Evolutionary conservation across 2,329 filamentous ascomycete species (phyloP).

Genomic region (Fusarium clavum): DNA sequence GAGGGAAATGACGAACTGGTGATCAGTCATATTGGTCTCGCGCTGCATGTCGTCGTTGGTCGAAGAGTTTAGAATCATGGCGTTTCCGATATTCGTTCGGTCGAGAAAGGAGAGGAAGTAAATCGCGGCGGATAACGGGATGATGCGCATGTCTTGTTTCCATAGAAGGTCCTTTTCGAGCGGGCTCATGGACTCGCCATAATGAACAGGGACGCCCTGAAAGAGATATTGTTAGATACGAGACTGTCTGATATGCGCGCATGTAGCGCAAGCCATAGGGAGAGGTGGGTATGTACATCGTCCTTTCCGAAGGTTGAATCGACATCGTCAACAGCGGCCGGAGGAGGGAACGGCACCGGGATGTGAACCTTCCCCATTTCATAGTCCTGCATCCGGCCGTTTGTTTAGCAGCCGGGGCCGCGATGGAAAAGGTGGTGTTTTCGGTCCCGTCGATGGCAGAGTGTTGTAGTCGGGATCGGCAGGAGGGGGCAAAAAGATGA

Average conservation of each 20-base stretch:
- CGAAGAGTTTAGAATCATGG: slow-evolving; percentile 72
- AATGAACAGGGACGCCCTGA: slow-evolving; percentile 37
- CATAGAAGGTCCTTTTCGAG: slow-evolving; percentile 58
- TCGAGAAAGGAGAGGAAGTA: slow-evolving; percentile 77
- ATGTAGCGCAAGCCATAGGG: not conserved
- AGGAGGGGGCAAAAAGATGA: slow-evolving; percentile 15
- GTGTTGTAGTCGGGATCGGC: slow-evolving; percentile 20
- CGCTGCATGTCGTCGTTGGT: slow-evolving; percentile 71
- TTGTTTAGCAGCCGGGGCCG: slow-evolving; percentile 22
- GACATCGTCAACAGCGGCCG: slow-evolving; percentile 44
- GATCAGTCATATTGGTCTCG: slow-evolving; percentile 69
- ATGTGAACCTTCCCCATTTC: slow-evolving; percentile 37
- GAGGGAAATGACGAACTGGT: slow-evolving; percentile 70
- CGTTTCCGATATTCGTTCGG: slow-evolving; percentile 76
- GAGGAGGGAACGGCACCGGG: slow-evolving; percentile 43
- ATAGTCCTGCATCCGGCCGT: slow-evolving; percentile 31
- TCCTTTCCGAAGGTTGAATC: slow-evolving; percentile 45
- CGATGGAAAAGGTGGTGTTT: slow-evolving; percentile 13
- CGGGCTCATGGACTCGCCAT: slow-evolving; percentile 42
- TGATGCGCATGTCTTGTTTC: slow-evolving; percentile 72
- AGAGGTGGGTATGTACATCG: slow-evolving; percentile 30
- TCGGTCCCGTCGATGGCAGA: not conserved
- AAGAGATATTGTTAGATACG: slow-evolving; percentile 24
- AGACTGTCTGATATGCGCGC: not conserved
- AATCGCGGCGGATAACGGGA: slow-evolving; percentile 71